Base-by-base conservation (phyloP, 225 moss, liverwort and hornwort genomes). In the Straminergon stramineum region DNA sequence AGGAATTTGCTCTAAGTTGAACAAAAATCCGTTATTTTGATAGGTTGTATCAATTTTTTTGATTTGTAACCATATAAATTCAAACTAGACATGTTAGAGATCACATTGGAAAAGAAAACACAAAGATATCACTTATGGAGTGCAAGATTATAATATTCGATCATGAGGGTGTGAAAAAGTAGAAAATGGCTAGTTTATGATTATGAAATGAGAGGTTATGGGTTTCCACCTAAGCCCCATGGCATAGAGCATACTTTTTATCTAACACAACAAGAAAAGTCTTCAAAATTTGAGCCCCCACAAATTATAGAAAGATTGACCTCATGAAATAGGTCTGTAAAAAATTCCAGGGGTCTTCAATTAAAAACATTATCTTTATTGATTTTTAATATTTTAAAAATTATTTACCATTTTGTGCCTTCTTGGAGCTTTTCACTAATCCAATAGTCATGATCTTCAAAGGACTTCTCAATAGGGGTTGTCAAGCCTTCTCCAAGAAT, bases 321-420 rank as follows among this genome's bases (percentile, higher is more conserved):
- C 5, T 67, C 19, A 35, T 35, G 14, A 62, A 13, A 9, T 66
- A 35, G 34, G 7, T 24, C 6, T 70, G 7, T 39, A 0, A 39
- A 3, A 23, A 23, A 7, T 41, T 70, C 1, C 0, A 6, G 0
- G 3, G 39, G 4, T 15, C 11, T 4, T 73, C 1, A 0, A 39
- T 27, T 2, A 43, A 43, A 71, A 41, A 0, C 2, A 39, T 69
- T 23, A 13, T 7, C n/a, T 35, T 35, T 67, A 9, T 35, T 18
- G 10, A 35, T 17, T 66, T 34, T 17, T 9, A 14, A 2, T 7
- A 64, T 64, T 64, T 34, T 17, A 7, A 15, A 7, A 7, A 7
- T 63, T 64, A 30, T 69, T 63, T 68, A 6, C 16, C 37, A 69
- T n/a, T 68, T 69, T 22, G 12, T n/a, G 13, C 2, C 21, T 2